Evolutionary conservation across 176 grass and related monocot species (phyloP), one percentile per base, ranked within the genome.

Genomic region (Musa acuminata): DNA sequence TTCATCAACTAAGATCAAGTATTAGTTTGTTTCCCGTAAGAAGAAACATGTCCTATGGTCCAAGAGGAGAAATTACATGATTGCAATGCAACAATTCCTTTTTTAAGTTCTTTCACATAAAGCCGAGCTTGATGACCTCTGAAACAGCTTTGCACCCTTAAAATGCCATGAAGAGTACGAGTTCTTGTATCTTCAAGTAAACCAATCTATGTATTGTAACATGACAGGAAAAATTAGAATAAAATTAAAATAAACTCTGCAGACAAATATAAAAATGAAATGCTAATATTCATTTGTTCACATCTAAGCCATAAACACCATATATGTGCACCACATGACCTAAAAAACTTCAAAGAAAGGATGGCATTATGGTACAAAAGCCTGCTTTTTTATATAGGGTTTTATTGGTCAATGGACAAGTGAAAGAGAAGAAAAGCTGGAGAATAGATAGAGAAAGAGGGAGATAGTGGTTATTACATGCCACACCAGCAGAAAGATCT

Each of bases 121-220:
- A 53, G 75, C 1, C 88, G 87, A 55, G 90, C 90, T 85, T 87
- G 84, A 82, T 99, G 72, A 57, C 95, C 95, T 89, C 95, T 74
- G 35, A 99, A 99, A 89, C 95, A 99, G 74, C 95, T 99, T 73
- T 99, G 90, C 72, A 99, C 90, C 84, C 95, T 91, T 82, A 99
- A 91, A 89, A 99, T 91, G 69, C 95, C 95, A 68, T 99, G 95
- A 17, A 99, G 80, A 49, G 86, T 99, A 51, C 82, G 86, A 78
- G 87, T 99, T 75, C 95, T 92, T 78, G 95, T 94, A 67, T 99
- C 91, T 87, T 99, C 95, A 78, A 99, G 95, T 49, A 83, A 73
- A 53, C 95, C 88, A 71, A 99, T 91, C 95, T 99, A 83, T 79
- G 82, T 35, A 75, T 77, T 78, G 51, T 50, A 29, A 75, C 67